Base-by-base conservation (phyloP, 805 yeast genomes). In the Kuraishia cidri region DNA sequence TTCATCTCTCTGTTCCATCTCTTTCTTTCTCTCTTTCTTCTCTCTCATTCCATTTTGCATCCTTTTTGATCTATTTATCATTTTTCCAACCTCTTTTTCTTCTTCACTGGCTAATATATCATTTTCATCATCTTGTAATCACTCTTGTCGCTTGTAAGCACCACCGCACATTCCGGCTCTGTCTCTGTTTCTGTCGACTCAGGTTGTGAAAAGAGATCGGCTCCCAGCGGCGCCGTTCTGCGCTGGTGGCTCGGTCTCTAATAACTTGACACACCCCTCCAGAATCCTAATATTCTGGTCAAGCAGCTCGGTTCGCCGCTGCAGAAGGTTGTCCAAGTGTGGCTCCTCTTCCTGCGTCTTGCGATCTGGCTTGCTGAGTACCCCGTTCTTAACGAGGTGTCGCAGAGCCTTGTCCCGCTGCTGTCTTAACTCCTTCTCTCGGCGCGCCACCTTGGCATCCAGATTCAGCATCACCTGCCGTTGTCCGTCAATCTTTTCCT, bases 231-330 rank as follows among this genome's bases (percentile, higher is more conserved):
- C n/a, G n/a, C n/a, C n/a, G n/a, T n/a, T n/a, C n/a, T n/a, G n/a
- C n/a, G n/a, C n/a, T n/a, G n/a, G n/a, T n/a, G n/a, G 12, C 28
- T 45, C 41, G 31, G 49, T 48, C 32, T 54, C 60, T 3, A 69
- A 50, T 13, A 63, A 43, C 32, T 51, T 47, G 32, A 67, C 42
- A 0, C 86, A 67, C 26, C 61, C 55, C 47, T 86, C 95, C 28
- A 86, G 52, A 2, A 83, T 74, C 30, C 95, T 56, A 13, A 87
- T 54, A 32, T 78, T 76, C 41, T 79, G 81, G 52, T 86, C 94
- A 3, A 83, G 46, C 11, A 67, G 39, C 48, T 86, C 96, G 0
- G 85, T 75, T 42, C 73, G 63, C 27, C 62, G 60, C 44, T 76
- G 83, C 3, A 72, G 48, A 3, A 31, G 16, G 32, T 48, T 46